phyloP scores from a whole-genome alignment of 345 rosid genomes.

The Hibiscus syriacus region DNA sequence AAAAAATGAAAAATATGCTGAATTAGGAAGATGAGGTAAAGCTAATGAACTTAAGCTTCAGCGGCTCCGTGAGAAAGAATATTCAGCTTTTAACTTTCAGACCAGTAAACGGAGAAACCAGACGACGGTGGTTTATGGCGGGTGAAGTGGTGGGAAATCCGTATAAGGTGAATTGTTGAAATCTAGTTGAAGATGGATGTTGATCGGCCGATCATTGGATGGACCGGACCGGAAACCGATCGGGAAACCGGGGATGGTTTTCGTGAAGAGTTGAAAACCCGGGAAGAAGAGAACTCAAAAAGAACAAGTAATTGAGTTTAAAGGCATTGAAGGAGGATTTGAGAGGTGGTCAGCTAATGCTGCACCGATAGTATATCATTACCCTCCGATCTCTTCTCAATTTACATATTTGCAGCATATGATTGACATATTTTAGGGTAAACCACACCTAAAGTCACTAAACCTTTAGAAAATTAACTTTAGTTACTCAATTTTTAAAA shows the following conservation, averaged over 20 bases:
- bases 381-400: not conserved
- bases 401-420: conserved; percentile 11
- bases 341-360: not conserved
- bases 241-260: not conserved
- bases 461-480: no score
- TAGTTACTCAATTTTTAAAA: no score
- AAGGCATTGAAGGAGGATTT: not conserved
- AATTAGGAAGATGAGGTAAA: no score
- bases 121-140: not conserved
- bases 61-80: not conserved
- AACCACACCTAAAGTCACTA: no score
- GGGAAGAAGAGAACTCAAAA: conserved; percentile 14
- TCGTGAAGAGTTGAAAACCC: conserved; percentile 10
- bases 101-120: not conserved
- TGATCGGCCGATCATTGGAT: not conserved
- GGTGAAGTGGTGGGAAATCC: no score
- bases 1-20: no score
- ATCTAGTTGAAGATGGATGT: conserved; percentile 9
- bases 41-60: not conserved
- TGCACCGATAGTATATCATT: not conserved
- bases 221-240: not conserved
- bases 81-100: not conserved
- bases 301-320: not conserved
- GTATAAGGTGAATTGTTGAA: conserved; percentile 6
- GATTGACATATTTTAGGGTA: no score